phyloP scores from a whole-genome alignment of 2,329 filamentous ascomycete species.

The Trichoderma pleuroti region DNA sequence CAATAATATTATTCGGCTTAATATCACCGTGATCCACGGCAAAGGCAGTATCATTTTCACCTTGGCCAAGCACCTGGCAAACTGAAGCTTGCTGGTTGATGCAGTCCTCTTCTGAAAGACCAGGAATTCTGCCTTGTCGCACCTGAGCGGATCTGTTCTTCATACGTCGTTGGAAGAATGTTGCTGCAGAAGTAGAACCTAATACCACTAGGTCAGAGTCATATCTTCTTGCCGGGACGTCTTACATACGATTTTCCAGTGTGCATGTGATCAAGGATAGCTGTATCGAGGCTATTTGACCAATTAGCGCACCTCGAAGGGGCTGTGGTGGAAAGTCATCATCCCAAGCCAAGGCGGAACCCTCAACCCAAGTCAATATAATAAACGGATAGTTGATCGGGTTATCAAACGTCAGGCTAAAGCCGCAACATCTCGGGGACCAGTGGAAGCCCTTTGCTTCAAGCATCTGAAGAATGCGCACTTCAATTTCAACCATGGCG shows the following conservation, averaged over 20 bases:
- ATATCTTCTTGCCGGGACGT: not conserved
- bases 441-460: not conserved
- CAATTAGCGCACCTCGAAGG: not conserved
- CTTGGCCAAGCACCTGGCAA: not conserved
- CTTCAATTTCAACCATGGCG: not conserved
- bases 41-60: not conserved
- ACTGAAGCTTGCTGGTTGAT: not conserved
- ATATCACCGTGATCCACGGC: not conserved
- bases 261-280: not conserved
- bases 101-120: not conserved
- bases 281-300: not conserved
- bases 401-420: not conserved
- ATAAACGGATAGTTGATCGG: not conserved
- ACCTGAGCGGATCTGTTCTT: not conserved
- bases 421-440: not conserved
- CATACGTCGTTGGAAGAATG: not conserved
- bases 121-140: not conserved
- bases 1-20: not conserved
- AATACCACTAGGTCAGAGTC: not conserved
- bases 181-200: not conserved
- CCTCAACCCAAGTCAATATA: not conserved
- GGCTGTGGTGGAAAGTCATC: not conserved
- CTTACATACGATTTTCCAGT: not conserved
- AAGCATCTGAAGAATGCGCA: not conserved
- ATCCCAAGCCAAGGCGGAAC: not conserved